phyloP scores from a whole-genome alignment of 768 basidiomycete species.

The Suillus paluster region DNA sequence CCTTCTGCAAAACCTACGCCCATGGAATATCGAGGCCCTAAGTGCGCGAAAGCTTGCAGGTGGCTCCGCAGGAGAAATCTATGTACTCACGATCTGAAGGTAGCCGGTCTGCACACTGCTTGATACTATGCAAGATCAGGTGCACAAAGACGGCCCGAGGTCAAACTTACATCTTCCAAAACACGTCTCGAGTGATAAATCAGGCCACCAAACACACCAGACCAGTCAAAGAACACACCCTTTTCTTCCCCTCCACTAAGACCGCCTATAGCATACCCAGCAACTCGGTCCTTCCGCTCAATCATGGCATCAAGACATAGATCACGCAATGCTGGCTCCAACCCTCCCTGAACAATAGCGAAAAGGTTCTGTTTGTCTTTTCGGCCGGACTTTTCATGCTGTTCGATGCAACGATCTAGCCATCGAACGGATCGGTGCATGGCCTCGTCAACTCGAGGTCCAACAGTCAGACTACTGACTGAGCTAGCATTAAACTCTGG shows the following conservation, averaged over 20 bases:
- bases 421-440: constrained; percentile 89
- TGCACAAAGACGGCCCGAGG: constrained; percentile 4
- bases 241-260: constrained; percentile 92
- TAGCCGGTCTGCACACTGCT: constrained; percentile 78
- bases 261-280: constrained; percentile 93
- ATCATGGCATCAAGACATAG: constrained; percentile 85
- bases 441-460: constrained; percentile 83
- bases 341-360: constrained; percentile 90
- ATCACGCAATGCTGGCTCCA: constrained; percentile 72
- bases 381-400: constrained; percentile 72
- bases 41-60: constrained; percentile 10
- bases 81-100: constrained; percentile 70
- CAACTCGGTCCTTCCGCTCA: constrained; percentile 69
- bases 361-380: constrained; percentile 79
- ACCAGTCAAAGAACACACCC: constrained; percentile 48
- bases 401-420: constrained; percentile 86
- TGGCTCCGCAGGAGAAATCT: constrained; percentile 4
- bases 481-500: constrained; percentile 14
- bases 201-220: constrained; percentile 10
- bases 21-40: constrained; percentile 92
- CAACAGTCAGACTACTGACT: constrained; percentile 83
- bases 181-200: constrained; percentile 56
- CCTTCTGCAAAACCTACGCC: constrained; percentile 93
- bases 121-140: constrained; percentile 56
- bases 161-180: constrained; percentile 79